Percentiles rank a stretch among this genome's conserved stretches.
phyloP scores from a whole-genome alignment of 148 eudicot genomes.

The Amaranthus hypochondriacus region DNA sequence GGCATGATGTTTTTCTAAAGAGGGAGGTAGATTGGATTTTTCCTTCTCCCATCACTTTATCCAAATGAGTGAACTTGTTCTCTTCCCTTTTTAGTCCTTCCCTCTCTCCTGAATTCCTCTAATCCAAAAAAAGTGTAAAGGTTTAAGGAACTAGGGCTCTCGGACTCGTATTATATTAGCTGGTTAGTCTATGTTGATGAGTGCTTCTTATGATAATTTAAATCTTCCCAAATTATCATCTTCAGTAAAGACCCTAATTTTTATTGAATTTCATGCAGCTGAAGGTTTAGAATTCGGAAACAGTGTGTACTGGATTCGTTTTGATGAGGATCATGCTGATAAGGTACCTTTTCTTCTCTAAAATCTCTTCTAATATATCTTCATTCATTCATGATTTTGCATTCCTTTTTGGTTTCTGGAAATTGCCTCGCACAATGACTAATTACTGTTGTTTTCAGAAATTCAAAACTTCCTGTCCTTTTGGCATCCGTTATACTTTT shows the following conservation, averaged over 20 bases:
- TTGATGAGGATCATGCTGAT: slow-evolving; percentile 70
- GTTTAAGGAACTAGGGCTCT: neutral
- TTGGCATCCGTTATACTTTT: slow-evolving; percentile 90
- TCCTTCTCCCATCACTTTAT: too few species aligned
- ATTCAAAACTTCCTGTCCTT: slow-evolving; percentile 82
- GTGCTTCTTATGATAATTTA: neutral
- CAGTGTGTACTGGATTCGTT: slow-evolving; percentile 89
- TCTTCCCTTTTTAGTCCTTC: too few species aligned
- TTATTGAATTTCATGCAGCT: slow-evolving; percentile 41
- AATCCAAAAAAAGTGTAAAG: too few species aligned
- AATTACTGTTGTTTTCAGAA: slow-evolving; percentile 45
- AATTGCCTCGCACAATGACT: slow-evolving; percentile 4
- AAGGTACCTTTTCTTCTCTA: slow-evolving; percentile 41
- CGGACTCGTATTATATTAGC: neutral
- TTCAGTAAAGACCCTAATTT: neutral
- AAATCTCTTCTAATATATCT: neutral
- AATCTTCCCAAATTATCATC: neutral
- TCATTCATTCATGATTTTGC: neutral
- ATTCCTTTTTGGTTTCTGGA: neutral
- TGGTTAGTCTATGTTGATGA: neutral
- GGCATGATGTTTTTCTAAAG: too few species aligned
- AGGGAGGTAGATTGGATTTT: too few species aligned
- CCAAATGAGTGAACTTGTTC: too few species aligned
- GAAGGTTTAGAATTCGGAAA: slow-evolving; percentile 86
- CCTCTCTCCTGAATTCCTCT: too few species aligned